Base-by-base conservation (phyloP, 352 stramenopile species). In the Aphanomyces astaci region DNA sequence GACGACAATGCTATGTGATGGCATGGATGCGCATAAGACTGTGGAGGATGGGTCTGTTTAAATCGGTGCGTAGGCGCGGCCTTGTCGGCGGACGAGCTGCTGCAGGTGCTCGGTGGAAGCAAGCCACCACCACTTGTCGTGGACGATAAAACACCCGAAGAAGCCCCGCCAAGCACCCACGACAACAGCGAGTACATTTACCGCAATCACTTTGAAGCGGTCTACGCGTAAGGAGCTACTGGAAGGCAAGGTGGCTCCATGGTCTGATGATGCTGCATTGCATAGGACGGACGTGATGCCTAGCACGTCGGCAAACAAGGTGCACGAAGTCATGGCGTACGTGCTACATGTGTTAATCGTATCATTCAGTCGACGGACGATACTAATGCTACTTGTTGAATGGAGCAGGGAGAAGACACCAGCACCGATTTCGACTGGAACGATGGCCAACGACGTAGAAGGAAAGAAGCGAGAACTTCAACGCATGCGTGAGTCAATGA, bases 171-270 rank as follows among this genome's bases (percentile, higher is more conserved):
- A 4, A 68, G 62, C 27, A 68, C 62, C 4, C 62, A 59, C 22
- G 51, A 68, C 62, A 68, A 60, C 1, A 68, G 62, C 51, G 62
- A 51, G 11, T 68, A 68, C 27, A 62, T 68, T 25, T 68, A 68
- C 22, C n/a, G 22, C 19, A 39, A 68, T 45, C 62, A 68, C 43
- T 68, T 68, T 59, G 62, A 60, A 25, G n/a, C 43, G 36, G 36
- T 43, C 36, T 43, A 43, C 36, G 36, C 7, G 36, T 43, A 43
- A 7, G 36, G 7, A 43, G 15, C 36, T 15, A 15, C n/a, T n/a
- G n/a, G n/a, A n/a, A n/a, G n/a, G n/a, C n/a, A n/a, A n/a, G n/a
- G n/a, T n/a, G n/a, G n/a, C n/a, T n/a, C n/a, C n/a, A n/a, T n/a
- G n/a, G n/a, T n/a, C n/a, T n/a, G n/a, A 43, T 43, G 36, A 43